Base-by-base conservation (phyloP, 768 basidiomycete genomes). In the Boletus rubescentipes region DNA sequence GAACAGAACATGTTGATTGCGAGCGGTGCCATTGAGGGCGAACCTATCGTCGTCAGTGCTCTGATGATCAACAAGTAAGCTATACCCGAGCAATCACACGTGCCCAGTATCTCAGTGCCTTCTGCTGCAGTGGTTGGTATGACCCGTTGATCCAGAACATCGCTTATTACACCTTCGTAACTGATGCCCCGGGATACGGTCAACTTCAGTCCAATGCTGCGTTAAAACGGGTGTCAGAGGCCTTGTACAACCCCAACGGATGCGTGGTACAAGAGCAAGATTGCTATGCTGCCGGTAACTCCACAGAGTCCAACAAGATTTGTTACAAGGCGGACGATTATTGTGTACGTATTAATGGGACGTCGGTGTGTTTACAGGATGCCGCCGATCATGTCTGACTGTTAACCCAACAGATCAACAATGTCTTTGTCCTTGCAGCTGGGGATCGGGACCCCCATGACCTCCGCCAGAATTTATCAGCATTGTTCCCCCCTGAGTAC, bases 151-250 rank as follows among this genome's bases (percentile, higher is more conserved):
- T 86, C 38, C 85, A 87, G 58, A 80, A 81, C 58, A 59, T 83
- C 55, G 80, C 85, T 9, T 86, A 81, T 53, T 73, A 86, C 51
- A 74, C 75, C 35, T 87, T 86, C 51, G 82, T 84, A 0, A 77
- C 76, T 0, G 63, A 84, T 36, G 86, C 86, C 0, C 86, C 86
- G 9, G 83, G 84, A 14, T 87, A 86, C 57, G 85, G 86, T 6
- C 84, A 77, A 55, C 78, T 87, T 11, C 81, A 82, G 53, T 73
- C 72, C 30, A 72, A 78, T 39, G 53, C 60, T 5, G 77, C 80
- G 2, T 65, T 86, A 35, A 63, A 69, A 29, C 54, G 73, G 32
- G 67, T 86, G n/a, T 82, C 79, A 31, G 49, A 74, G 1, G 71
- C 80, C 2, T 84, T 73, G 61, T 84, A 77, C 57, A 67, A 65